These are phyloP conservation scores for Plasmodium berghei DNA, from an alignment of 169 alveolate species.

Conservation along the genomic window DNA sequence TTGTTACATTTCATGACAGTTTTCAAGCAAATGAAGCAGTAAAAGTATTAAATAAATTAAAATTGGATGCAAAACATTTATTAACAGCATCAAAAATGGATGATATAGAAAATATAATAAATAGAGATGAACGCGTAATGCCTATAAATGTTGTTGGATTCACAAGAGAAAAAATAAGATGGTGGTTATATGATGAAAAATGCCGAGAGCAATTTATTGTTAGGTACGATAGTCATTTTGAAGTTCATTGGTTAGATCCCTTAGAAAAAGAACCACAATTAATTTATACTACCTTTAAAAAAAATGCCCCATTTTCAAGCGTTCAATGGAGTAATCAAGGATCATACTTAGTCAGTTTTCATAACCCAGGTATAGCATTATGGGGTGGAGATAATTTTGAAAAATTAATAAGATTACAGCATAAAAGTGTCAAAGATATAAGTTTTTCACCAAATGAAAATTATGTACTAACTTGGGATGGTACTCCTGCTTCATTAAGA, in stretches of 20 bases:
- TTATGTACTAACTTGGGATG: slow-evolving; percentile 93
- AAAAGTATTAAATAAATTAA: slow-evolving; percentile 52
- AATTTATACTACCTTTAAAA: slow-evolving; percentile 89
- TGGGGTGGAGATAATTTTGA: slow-evolving; percentile 92
- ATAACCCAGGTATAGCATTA: slow-evolving; percentile 92
- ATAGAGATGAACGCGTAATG: slow-evolving; percentile 60
- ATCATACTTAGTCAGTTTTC: slow-evolving; percentile 91
- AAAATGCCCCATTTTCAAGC: slow-evolving; percentile 91
- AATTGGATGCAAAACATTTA: slow-evolving; percentile 69
- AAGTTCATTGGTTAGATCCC: slow-evolving; percentile 92
- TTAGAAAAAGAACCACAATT: slow-evolving; percentile 89
- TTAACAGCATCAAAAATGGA: slow-evolving; percentile 71
- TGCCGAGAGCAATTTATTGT: slow-evolving; percentile 91
- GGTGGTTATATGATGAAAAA: slow-evolving; percentile 89
- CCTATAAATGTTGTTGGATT: slow-evolving; percentile 83
- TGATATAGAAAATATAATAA: slow-evolving; percentile 68
- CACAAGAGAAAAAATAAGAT: slow-evolving; percentile 89
- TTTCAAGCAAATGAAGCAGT: slow-evolving; percentile 80
- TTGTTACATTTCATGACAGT: slow-evolving; percentile 78
- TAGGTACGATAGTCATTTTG: slow-evolving; percentile 90
- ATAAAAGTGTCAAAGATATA: slow-evolving; percentile 90
- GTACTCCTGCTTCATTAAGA: slow-evolving; percentile 87
- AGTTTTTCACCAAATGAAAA: slow-evolving; percentile 92
- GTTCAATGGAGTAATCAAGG: slow-evolving; percentile 94
- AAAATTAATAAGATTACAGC: slow-evolving; percentile 89